Evolutionary conservation across 1,284 basidiomycete species (phyloP), one percentile per base, ranked within the genome.

Genomic region (Naganishia liquefaciens): DNA sequence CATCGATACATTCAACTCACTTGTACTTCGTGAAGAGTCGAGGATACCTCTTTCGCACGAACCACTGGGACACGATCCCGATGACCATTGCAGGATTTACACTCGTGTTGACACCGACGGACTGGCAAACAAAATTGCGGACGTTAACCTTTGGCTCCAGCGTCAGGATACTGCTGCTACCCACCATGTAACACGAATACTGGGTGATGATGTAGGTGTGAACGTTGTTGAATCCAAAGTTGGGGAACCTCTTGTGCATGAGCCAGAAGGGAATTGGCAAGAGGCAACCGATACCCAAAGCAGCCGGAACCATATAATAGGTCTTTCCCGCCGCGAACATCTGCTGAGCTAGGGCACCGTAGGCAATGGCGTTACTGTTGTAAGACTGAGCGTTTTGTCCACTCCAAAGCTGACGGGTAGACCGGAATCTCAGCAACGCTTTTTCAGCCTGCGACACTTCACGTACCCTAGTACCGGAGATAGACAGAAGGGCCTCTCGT

Each of bases 361-460:
- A 87, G 69, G 88, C 73, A 28, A 88, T 80, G 0, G 87, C 86
- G 51, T 84, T 82, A 23, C 83, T 85, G 76, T 88, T 88, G 70
- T 82, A 77, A 47, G 76, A 80, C 69, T 84, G 83, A 0, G 83
- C 82, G 72, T 84, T 83, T 73, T 84, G 83, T 33, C 84, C 84
- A 27, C 82, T 84, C 86, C 86, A 87, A 37, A 86, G 77, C 64
- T 53, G 84, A 84, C 2, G 27, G 52, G 33, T 25, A 9, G 19
- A 11, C 6, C n/a, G 27, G 43, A 28, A 13, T 33, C 9, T n/a
- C 10, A 49, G 21, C 15, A 50, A 1, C 25, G 27, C 33, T 11
- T 33, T 33, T 5, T 33, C 33, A 33, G 6, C 33, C 33, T 33
- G 33, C 5, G 33, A n/a, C 11, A 33, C 33, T 33, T 23, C 47